Percentiles rank a stretch among this genome's conserved stretches.
phyloP scores from a whole-genome alignment of 345 rosid species.

The Adansonia digitata region DNA sequence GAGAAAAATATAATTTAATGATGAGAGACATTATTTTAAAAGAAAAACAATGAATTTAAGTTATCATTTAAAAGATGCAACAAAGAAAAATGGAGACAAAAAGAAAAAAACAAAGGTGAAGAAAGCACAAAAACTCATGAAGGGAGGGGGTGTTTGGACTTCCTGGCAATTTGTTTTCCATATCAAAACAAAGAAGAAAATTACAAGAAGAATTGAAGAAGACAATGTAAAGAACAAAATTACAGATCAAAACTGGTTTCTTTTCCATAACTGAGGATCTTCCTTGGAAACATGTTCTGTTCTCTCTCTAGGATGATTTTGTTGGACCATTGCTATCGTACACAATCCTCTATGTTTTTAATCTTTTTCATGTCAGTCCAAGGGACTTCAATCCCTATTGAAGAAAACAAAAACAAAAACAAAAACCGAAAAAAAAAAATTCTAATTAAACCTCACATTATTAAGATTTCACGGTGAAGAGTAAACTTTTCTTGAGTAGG shows the following conservation, averaged over 20 bases:
- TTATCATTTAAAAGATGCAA: too few relatives aligned
- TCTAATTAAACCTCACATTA: too few relatives aligned
- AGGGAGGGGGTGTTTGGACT: too few relatives aligned
- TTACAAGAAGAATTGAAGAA: neutral
- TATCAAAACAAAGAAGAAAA: neutral
- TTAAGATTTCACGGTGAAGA: too few relatives aligned
- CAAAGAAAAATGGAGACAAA: too few relatives aligned
- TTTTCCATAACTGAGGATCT: neutral
- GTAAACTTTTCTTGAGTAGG: too few relatives aligned
- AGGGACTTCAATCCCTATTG: neutral
- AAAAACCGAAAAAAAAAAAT: too few relatives aligned
- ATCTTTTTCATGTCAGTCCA: neutral
- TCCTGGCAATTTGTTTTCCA: neutral
- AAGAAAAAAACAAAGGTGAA: too few relatives aligned
- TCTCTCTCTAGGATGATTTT: neutral
- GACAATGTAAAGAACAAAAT: neutral
- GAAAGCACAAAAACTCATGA: too few relatives aligned
- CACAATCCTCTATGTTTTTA: neutral
- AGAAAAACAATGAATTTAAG: too few relatives aligned
- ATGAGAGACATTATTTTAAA: too few relatives aligned
- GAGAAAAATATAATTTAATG: too few relatives aligned
- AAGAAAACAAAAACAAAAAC: neutral
- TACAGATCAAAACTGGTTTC: neutral
- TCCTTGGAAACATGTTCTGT: neutral
- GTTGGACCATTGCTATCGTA: neutral